Evolutionary conservation across 2,329 filamentous ascomycete genomes (phyloP), one percentile per base, ranked within the genome.

Genomic region (Xylariaceae sp.): DNA sequence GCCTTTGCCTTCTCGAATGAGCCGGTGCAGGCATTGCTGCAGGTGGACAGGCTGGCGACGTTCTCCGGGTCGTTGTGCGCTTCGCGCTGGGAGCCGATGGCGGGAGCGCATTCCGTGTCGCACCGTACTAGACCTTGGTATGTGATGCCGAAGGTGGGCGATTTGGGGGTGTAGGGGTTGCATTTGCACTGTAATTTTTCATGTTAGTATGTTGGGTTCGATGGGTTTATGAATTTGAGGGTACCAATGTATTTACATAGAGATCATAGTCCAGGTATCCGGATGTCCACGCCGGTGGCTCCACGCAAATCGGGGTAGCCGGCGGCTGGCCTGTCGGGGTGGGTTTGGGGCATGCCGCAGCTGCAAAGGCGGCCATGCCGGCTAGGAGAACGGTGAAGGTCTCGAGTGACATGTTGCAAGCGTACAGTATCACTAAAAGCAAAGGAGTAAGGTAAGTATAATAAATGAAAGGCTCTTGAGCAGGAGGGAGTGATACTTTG

Each of bases 21-120:
- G 1, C 50, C 51, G 2, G 50, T 52, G 31, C 52, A 55, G 2
- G 52, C 51, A 1, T 47, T 44, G 44, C 48, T 52, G 27, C 52
- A 55, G 2, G 34, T 32, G 1, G 41, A 34, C 2, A 55, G 24
- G 13, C n/a, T 28, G 26, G 26, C 26, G 16, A 34, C 31, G 18
- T 39, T 44, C 8, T 47, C 48, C 30, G 43, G 45, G 24, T 52
- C 47, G 26, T 48, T 46, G 8, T 48, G 47, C 17, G 34, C 26
- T 26, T 30, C 40, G 9, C 39, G 43, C 41, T 55, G 51, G 16
- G 44, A 31, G 4, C 46, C 9, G 18, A 47, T 38, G 6, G 44
- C 41, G 5, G 53, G 51, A 4, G 18, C 9, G 40, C 53, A 55
- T 32, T 42, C 46, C 28, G 47, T 50, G 27, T 54, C 50, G 42